Evolutionary conservation across 768 basidiomycete species (phyloP).

Genomic region (Tulasnella sp.): DNA sequence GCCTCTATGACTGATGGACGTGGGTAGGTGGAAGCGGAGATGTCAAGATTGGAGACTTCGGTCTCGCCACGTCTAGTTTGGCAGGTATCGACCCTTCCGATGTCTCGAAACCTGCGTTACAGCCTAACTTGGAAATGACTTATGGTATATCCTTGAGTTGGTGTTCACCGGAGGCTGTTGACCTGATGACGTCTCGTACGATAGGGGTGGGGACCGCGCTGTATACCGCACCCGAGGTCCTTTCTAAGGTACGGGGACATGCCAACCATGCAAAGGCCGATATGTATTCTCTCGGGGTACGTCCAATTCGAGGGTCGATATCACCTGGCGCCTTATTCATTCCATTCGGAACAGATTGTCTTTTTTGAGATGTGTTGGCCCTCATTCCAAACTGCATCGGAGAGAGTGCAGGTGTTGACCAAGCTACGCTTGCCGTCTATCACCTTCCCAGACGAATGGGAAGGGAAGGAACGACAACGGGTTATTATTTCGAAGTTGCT

Average conservation of each 20-base stretch:
- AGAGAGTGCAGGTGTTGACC: constrained; percentile 74
- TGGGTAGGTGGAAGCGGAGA: constrained; percentile 24
- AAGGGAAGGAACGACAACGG: constrained; percentile 45
- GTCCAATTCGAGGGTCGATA: constrained; percentile 23
- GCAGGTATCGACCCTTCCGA: constrained; percentile 68
- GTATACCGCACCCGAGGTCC: constrained; percentile 89
- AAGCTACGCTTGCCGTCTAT: constrained; percentile 60
- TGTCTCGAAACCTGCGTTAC: constrained; percentile 36
- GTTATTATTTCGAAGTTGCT: constrained; percentile 73
- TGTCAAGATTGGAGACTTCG: constrained; percentile 75
- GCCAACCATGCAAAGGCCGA: constrained; percentile 76
- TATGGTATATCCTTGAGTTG: constrained; percentile 52
- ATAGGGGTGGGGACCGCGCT: constrained; percentile 66
- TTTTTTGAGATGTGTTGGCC: constrained; percentile 94
- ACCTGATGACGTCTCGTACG: background rate
- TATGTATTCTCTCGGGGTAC: constrained; percentile 84
- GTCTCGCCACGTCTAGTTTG: constrained; percentile 71
- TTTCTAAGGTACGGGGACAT: constrained; percentile 39
- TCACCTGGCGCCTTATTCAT: background rate
- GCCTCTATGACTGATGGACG: background rate
- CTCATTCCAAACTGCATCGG: constrained; percentile 63
- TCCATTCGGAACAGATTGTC: constrained; percentile 49
- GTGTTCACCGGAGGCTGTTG: background rate
- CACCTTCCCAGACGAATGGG: constrained; percentile 67
- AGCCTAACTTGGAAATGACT: constrained; percentile 56